Evolutionary conservation across 1,284 basidiomycete species (phyloP).

Genomic region (Xerocomus alliaceus): DNA sequence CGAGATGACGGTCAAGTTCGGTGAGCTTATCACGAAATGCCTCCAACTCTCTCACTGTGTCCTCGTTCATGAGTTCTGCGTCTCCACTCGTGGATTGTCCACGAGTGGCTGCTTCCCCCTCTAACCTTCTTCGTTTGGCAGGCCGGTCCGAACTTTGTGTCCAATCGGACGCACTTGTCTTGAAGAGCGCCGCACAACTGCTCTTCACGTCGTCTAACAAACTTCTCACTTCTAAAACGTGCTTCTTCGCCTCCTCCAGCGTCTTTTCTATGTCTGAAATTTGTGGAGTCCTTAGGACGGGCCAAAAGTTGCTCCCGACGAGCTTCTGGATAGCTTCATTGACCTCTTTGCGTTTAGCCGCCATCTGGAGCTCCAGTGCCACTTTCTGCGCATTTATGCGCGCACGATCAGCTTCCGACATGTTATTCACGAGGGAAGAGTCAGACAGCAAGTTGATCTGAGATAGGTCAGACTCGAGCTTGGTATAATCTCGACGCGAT

Average conservation of each 20-base stretch:
- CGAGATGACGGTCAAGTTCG: conserved; percentile 47
- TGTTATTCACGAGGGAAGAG: conserved; percentile 24
- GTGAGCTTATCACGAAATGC: conserved; percentile 48
- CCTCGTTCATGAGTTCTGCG: conserved; percentile 12
- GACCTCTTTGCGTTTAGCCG: conserved; percentile 39
- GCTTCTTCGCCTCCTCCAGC: conserved; percentile 34
- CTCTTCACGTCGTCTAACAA: conserved; percentile 34
- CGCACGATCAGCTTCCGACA: conserved; percentile 24
- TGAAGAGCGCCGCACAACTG: conserved; percentile 32
- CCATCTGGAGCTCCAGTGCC: conserved; percentile 31
- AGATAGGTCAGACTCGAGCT: conserved; percentile 39
- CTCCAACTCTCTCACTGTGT: conserved; percentile 42
- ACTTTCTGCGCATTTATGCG: conserved; percentile 25
- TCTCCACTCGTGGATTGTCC: conserved; percentile 18
- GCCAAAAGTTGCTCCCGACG: conserved; percentile 38
- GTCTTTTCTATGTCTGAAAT: conserved; percentile 35
- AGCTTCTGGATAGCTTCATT: conserved; percentile 37
- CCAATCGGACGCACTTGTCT: conserved; percentile 15
- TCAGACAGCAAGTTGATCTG: conserved; percentile 25
- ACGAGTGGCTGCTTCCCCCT: conserved; percentile 17
- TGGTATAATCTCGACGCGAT: conserved; percentile 38
- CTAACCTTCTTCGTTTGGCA: conserved; percentile 48
- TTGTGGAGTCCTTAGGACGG: conserved; percentile 33
- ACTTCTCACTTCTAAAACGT: conserved; percentile 35
- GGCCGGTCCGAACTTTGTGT: conserved; percentile 39